phyloP scores from a whole-genome alignment of 192 early-diverging fungal genomes.

The Allomyces arbusculus region DNA sequence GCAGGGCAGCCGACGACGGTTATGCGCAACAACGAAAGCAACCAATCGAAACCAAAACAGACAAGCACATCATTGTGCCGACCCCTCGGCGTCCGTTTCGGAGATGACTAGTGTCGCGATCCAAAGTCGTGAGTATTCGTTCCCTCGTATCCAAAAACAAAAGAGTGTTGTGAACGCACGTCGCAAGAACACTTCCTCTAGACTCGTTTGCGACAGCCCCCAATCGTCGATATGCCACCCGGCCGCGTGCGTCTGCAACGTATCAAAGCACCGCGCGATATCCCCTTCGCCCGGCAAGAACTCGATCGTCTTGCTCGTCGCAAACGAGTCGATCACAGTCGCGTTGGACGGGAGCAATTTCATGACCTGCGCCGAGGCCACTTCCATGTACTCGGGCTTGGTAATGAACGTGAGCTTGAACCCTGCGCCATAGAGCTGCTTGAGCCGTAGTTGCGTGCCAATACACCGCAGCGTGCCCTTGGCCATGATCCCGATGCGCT shows the following conservation, averaged over 20 bases:
- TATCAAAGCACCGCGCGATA: conserved; percentile 32
- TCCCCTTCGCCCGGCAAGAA: conserved; percentile 27
- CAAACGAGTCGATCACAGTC: conserved; percentile 26
- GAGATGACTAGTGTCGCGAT: too few species aligned
- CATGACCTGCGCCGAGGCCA: conserved; percentile 23
- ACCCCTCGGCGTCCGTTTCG: too few species aligned
- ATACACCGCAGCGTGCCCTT: conserved; percentile 48
- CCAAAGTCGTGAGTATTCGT: too few species aligned
- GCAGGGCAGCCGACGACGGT: too few species aligned
- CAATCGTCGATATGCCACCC: conserved; percentile 44
- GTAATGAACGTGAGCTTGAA: conserved; percentile 42
- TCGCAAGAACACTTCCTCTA: conserved; percentile 53
- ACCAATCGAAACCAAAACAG: too few species aligned
- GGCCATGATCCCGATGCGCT: conserved; percentile 55
- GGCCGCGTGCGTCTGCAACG: conserved; percentile 32
- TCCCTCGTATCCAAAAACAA: too few species aligned
- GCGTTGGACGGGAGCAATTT: conserved; percentile 24
- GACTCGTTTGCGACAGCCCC: conserved; percentile 42
- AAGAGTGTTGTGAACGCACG: conserved; percentile 14
- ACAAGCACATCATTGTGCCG: too few species aligned
- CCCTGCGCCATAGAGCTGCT: conserved; percentile 45
- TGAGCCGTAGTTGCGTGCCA: conserved; percentile 32
- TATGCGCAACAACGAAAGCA: too few species aligned
- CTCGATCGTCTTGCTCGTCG: conserved; percentile 38
- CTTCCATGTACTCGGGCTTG: conserved; percentile 16